Evolutionary conservation across 208 protist species (phyloP).

Genomic region (Endotrypanum monterogeii): DNA sequence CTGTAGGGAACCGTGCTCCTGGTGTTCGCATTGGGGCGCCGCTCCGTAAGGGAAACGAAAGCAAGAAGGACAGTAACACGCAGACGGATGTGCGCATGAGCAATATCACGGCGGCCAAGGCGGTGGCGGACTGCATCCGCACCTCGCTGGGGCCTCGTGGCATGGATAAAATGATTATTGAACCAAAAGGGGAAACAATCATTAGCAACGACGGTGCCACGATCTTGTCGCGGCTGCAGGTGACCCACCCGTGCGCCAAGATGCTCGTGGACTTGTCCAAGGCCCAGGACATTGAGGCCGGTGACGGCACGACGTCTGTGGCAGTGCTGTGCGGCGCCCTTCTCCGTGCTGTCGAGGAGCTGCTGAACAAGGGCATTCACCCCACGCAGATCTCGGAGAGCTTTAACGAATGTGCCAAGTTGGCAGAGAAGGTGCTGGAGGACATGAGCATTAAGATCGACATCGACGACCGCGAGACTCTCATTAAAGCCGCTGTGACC

Average conservation of each 20-base stretch:
- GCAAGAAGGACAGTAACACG: slow-evolving; percentile 89
- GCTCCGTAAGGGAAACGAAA: slow-evolving; percentile 63
- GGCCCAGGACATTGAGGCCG: slow-evolving; percentile 99
- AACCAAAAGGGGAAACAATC: slow-evolving; percentile 93
- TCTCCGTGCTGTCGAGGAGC: slow-evolving; percentile 86
- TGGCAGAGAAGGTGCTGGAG: slow-evolving; percentile 94
- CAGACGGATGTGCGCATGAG: slow-evolving; percentile 92
- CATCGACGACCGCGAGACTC: slow-evolving; percentile 91
- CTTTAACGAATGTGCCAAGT: slow-evolving; percentile 87
- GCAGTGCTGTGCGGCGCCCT: slow-evolving; percentile 98
- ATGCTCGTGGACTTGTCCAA: slow-evolving; percentile 99
- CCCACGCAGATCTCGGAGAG: slow-evolving; percentile 95
- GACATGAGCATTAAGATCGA: slow-evolving; percentile 94
- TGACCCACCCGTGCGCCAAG: slow-evolving; percentile 98
- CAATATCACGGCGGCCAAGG: slow-evolving; percentile 94
- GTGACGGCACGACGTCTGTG: slow-evolving; percentile 99
- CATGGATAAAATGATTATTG: slow-evolving; percentile 98
- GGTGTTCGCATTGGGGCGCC: not conserved
- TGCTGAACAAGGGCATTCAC: slow-evolving; percentile 98
- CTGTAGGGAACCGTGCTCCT: slow-evolving; percentile 15
- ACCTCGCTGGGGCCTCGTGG: slow-evolving; percentile 98
- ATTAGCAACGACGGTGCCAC: slow-evolving; percentile 99
- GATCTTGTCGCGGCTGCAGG: slow-evolving; percentile 97
- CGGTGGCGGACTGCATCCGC: slow-evolving; percentile 97
- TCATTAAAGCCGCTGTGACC: slow-evolving; percentile 97